These are phyloP conservation scores for Ophiobolus disseminans DNA, from an alignment of 2,329 filamentous ascomycete genomes.

Conservation along the genomic window DNA sequence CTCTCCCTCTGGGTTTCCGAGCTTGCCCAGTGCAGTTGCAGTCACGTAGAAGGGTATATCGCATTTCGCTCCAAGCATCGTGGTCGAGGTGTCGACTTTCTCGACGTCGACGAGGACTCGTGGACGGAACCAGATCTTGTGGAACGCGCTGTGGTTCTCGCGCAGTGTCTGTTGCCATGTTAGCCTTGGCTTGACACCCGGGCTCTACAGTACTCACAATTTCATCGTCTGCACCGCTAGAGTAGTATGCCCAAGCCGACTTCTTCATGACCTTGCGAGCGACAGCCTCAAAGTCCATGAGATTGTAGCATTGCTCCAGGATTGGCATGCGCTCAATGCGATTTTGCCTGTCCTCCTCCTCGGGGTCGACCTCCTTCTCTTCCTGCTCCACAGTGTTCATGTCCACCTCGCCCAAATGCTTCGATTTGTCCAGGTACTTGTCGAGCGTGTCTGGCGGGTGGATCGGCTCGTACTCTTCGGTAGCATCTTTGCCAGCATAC, in stretches of 20 bases:
- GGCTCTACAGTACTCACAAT: slow-evolving; percentile 65
- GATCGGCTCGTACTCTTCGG: slow-evolving; percentile 61
- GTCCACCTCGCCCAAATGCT: slow-evolving; percentile 50
- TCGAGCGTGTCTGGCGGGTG: slow-evolving; percentile 56
- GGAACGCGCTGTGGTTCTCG: slow-evolving; percentile 94
- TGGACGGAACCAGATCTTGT: slow-evolving; percentile 97
- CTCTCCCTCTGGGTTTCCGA: slow-evolving; percentile 92
- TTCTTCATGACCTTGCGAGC: slow-evolving; percentile 91
- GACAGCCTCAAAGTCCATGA: slow-evolving; percentile 88
- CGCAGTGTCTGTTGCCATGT: slow-evolving; percentile 73
- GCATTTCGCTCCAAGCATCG: slow-evolving; percentile 88
- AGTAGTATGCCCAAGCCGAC: slow-evolving; percentile 97
- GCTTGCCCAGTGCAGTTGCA: slow-evolving; percentile 92
- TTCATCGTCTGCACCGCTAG: slow-evolving; percentile 87
- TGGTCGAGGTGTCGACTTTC: slow-evolving; percentile 83
- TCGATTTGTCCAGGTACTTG: slow-evolving; percentile 53
- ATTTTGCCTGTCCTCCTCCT: slow-evolving; percentile 76
- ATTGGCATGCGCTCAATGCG: slow-evolving; percentile 59
- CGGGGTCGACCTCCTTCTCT: slow-evolving; percentile 57
- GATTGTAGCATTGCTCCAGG: slow-evolving; percentile 55
- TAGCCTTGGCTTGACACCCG: not conserved
- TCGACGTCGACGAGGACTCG: slow-evolving; percentile 88
- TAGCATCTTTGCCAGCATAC: slow-evolving; percentile 62
- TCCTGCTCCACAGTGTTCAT: slow-evolving; percentile 46
- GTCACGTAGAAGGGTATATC: slow-evolving; percentile 95